Evolutionary conservation across 352 stramenopile species (phyloP).

Genomic region (Thalassiosira exigua): DNA sequence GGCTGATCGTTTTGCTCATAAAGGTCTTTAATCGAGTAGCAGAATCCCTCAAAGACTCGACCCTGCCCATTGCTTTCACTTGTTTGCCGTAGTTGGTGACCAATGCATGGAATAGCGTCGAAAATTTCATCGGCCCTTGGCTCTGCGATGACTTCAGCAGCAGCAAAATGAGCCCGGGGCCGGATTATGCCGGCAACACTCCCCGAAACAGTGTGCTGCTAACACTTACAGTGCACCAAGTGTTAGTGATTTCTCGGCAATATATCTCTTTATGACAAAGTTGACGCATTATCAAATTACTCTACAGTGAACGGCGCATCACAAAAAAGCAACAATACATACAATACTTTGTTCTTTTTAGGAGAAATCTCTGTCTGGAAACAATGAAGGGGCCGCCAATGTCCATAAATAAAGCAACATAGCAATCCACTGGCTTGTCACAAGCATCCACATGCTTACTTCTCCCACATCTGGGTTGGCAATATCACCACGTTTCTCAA

Average conservation of each 20-base stretch:
- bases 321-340: too few species aligned
- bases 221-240: too few species aligned
- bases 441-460: constrained; percentile 96
- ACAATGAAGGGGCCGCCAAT: constrained; percentile 91
- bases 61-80: constrained; percentile 20
- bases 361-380: constrained; percentile 93
- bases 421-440: constrained; percentile 92
- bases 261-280: too few species aligned
- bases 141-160: too few species aligned
- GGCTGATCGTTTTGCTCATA: constrained; percentile 38
- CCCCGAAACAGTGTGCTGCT: too few species aligned
- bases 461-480: constrained; percentile 82
- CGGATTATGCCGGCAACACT: too few species aligned
- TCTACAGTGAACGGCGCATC: too few species aligned
- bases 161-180: too few species aligned
- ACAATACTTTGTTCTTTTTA: too few species aligned
- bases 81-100: constrained; percentile 37
- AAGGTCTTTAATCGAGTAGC: constrained; percentile 30
- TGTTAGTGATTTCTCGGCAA: too few species aligned
- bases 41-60: constrained; percentile 24
- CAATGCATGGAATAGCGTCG: constrained; percentile 37
- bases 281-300: too few species aligned
- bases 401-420: constrained; percentile 94
- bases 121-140: constrained; percentile 55
- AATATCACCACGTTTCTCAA: constrained; percentile 79